Evolutionary conservation across 2,329 filamentous ascomycete species (phyloP).

Genomic region (Bipolaris oryzae): DNA sequence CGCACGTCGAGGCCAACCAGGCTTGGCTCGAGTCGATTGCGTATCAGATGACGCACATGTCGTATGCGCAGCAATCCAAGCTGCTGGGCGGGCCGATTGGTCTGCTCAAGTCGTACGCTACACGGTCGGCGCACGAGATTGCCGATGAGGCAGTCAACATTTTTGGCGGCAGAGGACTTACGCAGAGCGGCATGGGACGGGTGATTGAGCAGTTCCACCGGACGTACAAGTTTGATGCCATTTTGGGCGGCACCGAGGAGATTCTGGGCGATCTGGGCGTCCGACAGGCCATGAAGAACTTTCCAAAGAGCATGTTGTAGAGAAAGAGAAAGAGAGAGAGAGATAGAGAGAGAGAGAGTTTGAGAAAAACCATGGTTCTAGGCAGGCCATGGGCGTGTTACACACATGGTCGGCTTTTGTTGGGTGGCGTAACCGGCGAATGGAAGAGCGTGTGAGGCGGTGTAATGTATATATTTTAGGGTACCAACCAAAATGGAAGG

Average conservation of each 20-base stretch:
- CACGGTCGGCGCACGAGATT: constrained; percentile 78
- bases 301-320: constrained; percentile 82
- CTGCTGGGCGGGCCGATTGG: constrained; percentile 81
- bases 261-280: constrained; percentile 81
- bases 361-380: constrained; percentile 35
- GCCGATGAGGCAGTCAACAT: constrained; percentile 85
- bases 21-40: constrained; percentile 84
- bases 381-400: neutral
- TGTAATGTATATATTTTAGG: constrained; percentile 9
- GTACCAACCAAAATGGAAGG: neutral
- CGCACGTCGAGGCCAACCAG: constrained; percentile 79
- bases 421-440: too few relatives aligned
- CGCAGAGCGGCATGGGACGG: constrained; percentile 81
- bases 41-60: constrained; percentile 88
- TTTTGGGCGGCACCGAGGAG: constrained; percentile 80
- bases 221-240: constrained; percentile 74
- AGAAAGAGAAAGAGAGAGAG: too few relatives aligned
- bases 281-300: constrained; percentile 79
- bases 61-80: constrained; percentile 75
- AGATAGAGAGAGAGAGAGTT: too few relatives aligned
- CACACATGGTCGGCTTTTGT: neutral
- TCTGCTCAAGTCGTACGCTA: constrained; percentile 78
- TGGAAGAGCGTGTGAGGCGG: neutral
- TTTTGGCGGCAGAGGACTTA: constrained; percentile 81
- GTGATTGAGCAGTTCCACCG: constrained; percentile 84